phyloP scores from a whole-genome alignment of 2,329 filamentous ascomycete species.

The Arthrobotrys iridis region DNA sequence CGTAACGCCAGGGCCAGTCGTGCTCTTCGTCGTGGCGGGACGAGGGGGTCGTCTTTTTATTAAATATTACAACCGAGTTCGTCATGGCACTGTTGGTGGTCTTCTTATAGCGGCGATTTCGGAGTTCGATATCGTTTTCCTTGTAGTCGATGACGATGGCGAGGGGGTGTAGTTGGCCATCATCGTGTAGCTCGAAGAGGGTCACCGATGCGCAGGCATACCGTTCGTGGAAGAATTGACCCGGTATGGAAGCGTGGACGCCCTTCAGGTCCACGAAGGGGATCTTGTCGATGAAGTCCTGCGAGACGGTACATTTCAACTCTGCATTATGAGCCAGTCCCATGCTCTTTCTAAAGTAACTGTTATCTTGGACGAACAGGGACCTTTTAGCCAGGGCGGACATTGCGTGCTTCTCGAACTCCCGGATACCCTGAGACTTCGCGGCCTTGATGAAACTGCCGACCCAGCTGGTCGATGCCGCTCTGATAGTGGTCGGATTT shows the following conservation, averaged over 20 bases:
- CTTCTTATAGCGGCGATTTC: background rate
- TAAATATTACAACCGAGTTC: constrained; percentile 66
- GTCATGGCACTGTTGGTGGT: constrained; percentile 37
- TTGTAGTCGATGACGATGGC: constrained; percentile 66
- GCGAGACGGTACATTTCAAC: constrained; percentile 22
- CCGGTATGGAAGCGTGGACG: background rate
- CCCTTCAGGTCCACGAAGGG: background rate
- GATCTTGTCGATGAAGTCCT: background rate
- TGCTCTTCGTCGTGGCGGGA: constrained; percentile 60
- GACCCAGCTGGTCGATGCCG: constrained; percentile 53
- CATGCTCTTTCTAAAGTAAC: constrained; percentile 56
- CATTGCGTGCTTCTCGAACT: background rate
- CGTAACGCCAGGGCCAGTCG: constrained; percentile 68
- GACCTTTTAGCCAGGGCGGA: constrained; percentile 33
- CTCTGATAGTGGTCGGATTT: constrained; percentile 58
- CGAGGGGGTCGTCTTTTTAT: constrained; percentile 62
- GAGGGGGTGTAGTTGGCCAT: constrained; percentile 65
- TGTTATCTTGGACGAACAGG: constrained; percentile 58
- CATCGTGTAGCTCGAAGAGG: constrained; percentile 62
- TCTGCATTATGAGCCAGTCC: background rate
- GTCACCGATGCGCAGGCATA: constrained; percentile 63
- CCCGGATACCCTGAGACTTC: background rate
- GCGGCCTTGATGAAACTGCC: constrained; percentile 47
- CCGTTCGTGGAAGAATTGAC: constrained; percentile 52
- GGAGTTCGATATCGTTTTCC: constrained; percentile 58